These are phyloP conservation scores for Trichoderma sp. DNA, from an alignment of 2,329 filamentous ascomycete genomes.

Conservation along the genomic window DNA sequence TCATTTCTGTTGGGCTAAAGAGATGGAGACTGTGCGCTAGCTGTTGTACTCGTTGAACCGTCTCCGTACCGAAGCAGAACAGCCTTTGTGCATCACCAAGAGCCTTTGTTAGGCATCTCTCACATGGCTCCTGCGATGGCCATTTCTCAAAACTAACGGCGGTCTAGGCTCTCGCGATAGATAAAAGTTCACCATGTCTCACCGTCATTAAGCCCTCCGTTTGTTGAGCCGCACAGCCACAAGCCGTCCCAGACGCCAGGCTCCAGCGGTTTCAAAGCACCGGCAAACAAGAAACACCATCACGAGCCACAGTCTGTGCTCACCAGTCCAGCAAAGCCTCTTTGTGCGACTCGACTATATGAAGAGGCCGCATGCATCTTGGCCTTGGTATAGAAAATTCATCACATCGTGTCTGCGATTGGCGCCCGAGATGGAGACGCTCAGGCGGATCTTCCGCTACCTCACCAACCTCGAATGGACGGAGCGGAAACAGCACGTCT, in stretches of 20 bases:
- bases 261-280: conserved; percentile 12
- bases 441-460: neutral
- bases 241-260: neutral
- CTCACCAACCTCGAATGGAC: conserved; percentile 5
- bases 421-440: neutral
- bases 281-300: neutral
- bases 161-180: neutral
- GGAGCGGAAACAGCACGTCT: neutral
- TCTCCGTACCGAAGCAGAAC: neutral
- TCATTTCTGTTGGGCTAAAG: neutral
- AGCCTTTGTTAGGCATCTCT: neutral
- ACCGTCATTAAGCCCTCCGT: neutral
- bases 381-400: neutral
- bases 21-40: neutral
- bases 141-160: neutral
- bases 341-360: neutral
- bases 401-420: neutral
- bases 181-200: neutral
- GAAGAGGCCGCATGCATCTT: neutral
- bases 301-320: neutral
- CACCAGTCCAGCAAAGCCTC: neutral
- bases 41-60: neutral
- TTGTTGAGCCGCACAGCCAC: conserved; percentile 8
- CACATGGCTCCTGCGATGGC: neutral
- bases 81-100: neutral